A percentile compares a stretch with the other conserved stretches of the same genome.
These are phyloP conservation scores for Cladosporium phlei DNA, from an alignment of 2,329 filamentous ascomycete species.

Conservation along the genomic window DNA sequence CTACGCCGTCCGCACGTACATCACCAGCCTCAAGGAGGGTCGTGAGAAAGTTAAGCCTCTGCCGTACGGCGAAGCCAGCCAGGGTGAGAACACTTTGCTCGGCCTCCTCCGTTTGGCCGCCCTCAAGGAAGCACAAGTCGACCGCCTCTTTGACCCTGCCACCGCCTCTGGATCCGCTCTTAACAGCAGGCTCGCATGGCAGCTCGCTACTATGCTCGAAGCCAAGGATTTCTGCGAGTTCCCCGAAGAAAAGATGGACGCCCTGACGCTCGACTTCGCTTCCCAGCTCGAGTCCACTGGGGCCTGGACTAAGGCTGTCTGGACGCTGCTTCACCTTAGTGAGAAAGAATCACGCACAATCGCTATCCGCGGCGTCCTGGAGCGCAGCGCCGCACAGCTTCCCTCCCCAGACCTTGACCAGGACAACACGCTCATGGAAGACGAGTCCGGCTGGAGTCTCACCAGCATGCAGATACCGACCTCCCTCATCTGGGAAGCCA, in stretches of 20 bases:
- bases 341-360: constrained; percentile 20
- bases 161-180: constrained; percentile 71
- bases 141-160: constrained; percentile 68
- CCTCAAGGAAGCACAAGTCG: constrained; percentile 45
- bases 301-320: constrained; percentile 25
- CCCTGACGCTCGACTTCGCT: constrained; percentile 52
- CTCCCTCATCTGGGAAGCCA: constrained; percentile 80
- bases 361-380: constrained; percentile 50
- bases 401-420: constrained; percentile 33
- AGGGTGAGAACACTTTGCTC: constrained; percentile 76
- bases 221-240: constrained; percentile 28
- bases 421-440: constrained; percentile 41
- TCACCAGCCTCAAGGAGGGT: constrained; percentile 66
- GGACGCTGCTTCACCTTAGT: constrained; percentile 30
- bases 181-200: constrained; percentile 75
- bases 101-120: constrained; percentile 67
- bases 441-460: constrained; percentile 31
- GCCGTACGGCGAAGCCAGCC: constrained; percentile 35
- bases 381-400: constrained; percentile 67
- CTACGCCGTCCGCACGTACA: constrained; percentile 67
- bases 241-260: constrained; percentile 52
- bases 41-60: constrained; percentile 62
- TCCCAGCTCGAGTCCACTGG: constrained; percentile 29
- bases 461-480: constrained; percentile 60
- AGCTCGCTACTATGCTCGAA: constrained; percentile 61